Evolutionary conservation across 768 basidiomycete genomes (phyloP), one percentile per base, ranked within the genome.

Genomic region (Leccinum broughii): DNA sequence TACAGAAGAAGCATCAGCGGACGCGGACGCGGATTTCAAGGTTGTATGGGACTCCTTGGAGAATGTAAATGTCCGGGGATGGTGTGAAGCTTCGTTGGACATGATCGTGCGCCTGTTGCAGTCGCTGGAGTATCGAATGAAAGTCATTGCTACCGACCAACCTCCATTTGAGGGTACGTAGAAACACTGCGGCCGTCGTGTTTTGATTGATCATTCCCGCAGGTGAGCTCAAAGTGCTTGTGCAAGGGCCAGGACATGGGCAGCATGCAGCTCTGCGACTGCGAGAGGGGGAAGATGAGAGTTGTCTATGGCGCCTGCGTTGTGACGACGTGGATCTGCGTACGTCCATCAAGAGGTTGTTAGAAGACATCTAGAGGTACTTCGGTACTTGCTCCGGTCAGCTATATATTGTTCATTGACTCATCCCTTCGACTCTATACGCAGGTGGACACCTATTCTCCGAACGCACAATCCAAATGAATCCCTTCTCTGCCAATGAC

Each of bases 281-380:
- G 51, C 82, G 79, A 54, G 85, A 84, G 62, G 81, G 81, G 20
- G 86, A 88, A 5, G 90, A 89, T 44, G 85, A 86, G 34, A 82
- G 87, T 30, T 89, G 88, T 67, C 69, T 92, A 51, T 92, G 90
- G 89, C 81, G 85, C 53, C 56, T 90, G 60, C 85, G 87, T 30
- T 83, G 85, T 66, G 77, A 73, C 11, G 80, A 86, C 55, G 67
- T 64, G 15, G 72, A 65, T 15, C 62, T 88, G 62, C 71, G 81
- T 57, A 73, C 63, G 26, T 64, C 74, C 22, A 77, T 89, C 56
- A 83, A 82, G 72, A 71, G 70, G 41, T 53, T 77, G 59, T 70
- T 87, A 57, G 66, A 75, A 17, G 64, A 64, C 2, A 51, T 70
- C 4, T 66, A 63, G 46, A 26, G 32, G 26, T 34, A n/a, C n/a